These are phyloP conservation scores for Coniochaeta ligniaria DNA, from an alignment of 2,329 filamentous ascomycete species.

Conservation along the genomic window DNA sequence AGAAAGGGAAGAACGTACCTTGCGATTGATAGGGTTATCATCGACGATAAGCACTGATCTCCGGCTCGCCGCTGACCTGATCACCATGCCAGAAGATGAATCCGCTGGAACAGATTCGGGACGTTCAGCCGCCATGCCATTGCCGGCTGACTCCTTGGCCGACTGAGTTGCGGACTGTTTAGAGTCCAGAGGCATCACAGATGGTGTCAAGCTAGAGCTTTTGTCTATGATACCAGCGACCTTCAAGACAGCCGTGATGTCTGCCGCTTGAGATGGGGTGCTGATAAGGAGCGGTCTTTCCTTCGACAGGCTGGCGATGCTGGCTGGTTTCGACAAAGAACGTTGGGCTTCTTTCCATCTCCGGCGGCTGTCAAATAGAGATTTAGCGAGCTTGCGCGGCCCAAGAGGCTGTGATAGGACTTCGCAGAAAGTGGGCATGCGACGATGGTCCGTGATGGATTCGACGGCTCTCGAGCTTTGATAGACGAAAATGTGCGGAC, in stretches of 20 bases:
- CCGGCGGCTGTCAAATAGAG: constrained; percentile 17
- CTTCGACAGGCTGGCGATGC: not conserved
- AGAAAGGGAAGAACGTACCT: constrained; percentile 7
- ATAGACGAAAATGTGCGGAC: constrained; percentile 7
- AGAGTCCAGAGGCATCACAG: not conserved
- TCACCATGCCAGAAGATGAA: not conserved
- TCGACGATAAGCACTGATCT: constrained; percentile 27
- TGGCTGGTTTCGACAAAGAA: not conserved
- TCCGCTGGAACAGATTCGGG: not conserved
- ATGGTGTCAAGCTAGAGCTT: not conserved
- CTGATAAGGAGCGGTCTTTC: not conserved
- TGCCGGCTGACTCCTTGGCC: not conserved
- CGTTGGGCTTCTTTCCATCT: constrained; percentile 17
- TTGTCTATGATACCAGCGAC: not conserved
- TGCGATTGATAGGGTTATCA: constrained; percentile 31
- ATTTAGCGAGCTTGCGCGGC: constrained; percentile 27
- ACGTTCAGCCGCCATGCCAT: not conserved
- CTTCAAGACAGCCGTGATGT: not conserved
- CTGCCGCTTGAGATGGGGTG: not conserved
- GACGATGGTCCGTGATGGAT: constrained; percentile 8
- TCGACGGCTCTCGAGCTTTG: constrained; percentile 13
- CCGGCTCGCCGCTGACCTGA: no score
- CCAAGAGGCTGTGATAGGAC: constrained; percentile 30
- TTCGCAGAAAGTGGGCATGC: constrained; percentile 15
- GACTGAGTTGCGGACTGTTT: not conserved